Evolutionary conservation across 1,284 basidiomycete species (phyloP), one percentile per base, ranked within the genome.

Genomic region (Paramarasmius palmivorus): DNA sequence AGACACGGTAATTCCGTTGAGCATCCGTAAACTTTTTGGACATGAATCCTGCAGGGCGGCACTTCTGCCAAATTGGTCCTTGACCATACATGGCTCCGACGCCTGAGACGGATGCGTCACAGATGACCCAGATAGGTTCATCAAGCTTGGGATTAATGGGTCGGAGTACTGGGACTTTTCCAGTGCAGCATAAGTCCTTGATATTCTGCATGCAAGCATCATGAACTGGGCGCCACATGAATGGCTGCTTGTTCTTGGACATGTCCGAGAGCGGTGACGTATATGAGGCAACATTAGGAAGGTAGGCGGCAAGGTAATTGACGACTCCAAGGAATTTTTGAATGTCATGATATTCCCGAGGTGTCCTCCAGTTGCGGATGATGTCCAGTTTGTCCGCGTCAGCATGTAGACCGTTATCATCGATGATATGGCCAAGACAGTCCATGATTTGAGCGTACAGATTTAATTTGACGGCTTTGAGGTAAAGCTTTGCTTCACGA

Each of bases 101-200:
- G 0, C 76, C 71, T 1, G 65, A 62, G 0, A 65, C 59, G 0
- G 71, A 77, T 0, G 73, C 69, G 47, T 79, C 70, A 48, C 71
- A 74, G 2, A 77, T 71, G 0, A 77, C 48, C 72, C 73, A 78
- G 3, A 78, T 76, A 0, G 69, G 65, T 38, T 74, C 68, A 50
- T 55, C 5, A 17, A 22, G 20, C n/a, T 40, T 22, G 20, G n/a
- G 38, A n/a, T 40, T 40, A 7, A 40, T 40, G n/a, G 38, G 38
- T 7, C 20, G n/a, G 8, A 40, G 38, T 7, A 40, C 20, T 17
- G 38, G 38, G 5, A 40, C 15, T 6, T 40, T 40, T 6, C 38
- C 29, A 6, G 53, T 53, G 7, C 23, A 23, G 7, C 50, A 52
- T 14, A 54, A 19, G 3, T 17, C 4, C 35, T 58, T 58, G 2